Conservation (phyloP, 1,139 yeast genomes). For the Diutina scorzettiae region DNA sequence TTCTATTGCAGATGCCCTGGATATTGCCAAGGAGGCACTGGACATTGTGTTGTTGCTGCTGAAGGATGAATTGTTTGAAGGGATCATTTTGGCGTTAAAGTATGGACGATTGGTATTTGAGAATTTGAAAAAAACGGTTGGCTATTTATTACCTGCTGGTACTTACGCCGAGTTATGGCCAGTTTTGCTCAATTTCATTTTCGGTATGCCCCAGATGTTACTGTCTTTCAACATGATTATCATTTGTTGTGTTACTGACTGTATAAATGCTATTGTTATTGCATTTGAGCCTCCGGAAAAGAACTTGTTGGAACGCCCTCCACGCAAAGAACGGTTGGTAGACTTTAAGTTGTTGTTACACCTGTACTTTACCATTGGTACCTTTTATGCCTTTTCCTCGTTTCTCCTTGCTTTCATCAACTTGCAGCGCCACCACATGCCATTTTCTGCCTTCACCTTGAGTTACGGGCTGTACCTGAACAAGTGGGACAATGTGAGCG, state of each 20-base stretch:
- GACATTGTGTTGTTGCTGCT: slow-evolving; percentile 30
- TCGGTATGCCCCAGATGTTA: slow-evolving; percentile 40
- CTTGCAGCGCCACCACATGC: slow-evolving; percentile 25
- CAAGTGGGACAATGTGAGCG: slow-evolving; percentile 13
- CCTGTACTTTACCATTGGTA: slow-evolving; percentile 33
- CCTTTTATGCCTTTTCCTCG: slow-evolving; percentile 29
- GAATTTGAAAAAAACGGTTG: slow-evolving; percentile 37
- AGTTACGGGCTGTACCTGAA: slow-evolving; percentile 24
- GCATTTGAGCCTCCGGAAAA: slow-evolving; percentile 36
- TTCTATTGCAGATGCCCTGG: slow-evolving; percentile 39
- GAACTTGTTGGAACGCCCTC: slow-evolving; percentile 30
- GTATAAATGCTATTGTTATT: slow-evolving; percentile 32
- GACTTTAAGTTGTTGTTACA: slow-evolving; percentile 30
- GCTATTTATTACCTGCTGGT: slow-evolving; percentile 44
- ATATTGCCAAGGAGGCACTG: slow-evolving; percentile 47
- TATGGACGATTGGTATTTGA: slow-evolving; percentile 41
- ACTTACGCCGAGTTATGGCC: slow-evolving; percentile 44
- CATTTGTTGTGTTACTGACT: slow-evolving; percentile 37
- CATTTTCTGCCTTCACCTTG: slow-evolving; percentile 23
- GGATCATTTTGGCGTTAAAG: slow-evolving; percentile 36
- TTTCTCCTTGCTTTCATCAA: slow-evolving; percentile 32
- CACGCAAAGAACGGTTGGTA: slow-evolving; percentile 35
- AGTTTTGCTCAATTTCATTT: slow-evolving; percentile 33
- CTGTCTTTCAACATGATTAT: slow-evolving; percentile 43
- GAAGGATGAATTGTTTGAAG: slow-evolving; percentile 21